Base-by-base conservation (phyloP, 768 basidiomycete species). In the Steccherinum ochraceum region DNA sequence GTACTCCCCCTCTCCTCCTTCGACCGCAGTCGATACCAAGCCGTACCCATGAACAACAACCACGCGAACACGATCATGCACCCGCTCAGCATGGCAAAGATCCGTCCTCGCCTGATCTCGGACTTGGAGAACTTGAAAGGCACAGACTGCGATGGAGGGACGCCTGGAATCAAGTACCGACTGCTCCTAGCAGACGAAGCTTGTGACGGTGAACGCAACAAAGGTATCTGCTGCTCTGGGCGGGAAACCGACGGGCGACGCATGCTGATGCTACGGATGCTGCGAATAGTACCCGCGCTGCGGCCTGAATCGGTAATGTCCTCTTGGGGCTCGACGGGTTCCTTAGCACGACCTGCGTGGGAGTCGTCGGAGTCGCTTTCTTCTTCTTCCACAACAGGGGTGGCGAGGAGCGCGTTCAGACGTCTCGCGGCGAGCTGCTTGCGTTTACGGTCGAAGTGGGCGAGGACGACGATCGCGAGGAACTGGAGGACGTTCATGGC, bases 1-100 rank as follows among this genome's bases (percentile, higher is more conserved):
- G 30, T 35, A 18, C 19, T 49, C 12, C 52, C 64, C 47, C 69
- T 65, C 30, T 71, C 66, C 48, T 68, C 65, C 56, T 65, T 72
- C 43, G 70, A 72, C 26, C 80, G 73, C 51, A 86, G 64, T 56
- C 75, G 77, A 48, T 74, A 61, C 74, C 74, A 82, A 0, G 83
- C 84, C 16, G 80, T 84, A 10, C 59, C 70, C 58, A 88, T 67
- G 64, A 87, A 87, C 53, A 86, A 62, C 27, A 75, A 58, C 86
- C 85, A 89, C 4, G 82, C 78, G 44, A 60, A 64, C 13, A 75
- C 56, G 10, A 86, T 73, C 26, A 82, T 58, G 1, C 56, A 45
- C 16, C 55, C 69, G 41, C 72, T 74, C 21, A 77, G 53, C 25
- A 66, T 56, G 23, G 75, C 71, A 52, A 80, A 84, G 0, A 78